Conservation (phyloP, 352 stramenopile species). For the Globisporangium abappressorium region DNA sequence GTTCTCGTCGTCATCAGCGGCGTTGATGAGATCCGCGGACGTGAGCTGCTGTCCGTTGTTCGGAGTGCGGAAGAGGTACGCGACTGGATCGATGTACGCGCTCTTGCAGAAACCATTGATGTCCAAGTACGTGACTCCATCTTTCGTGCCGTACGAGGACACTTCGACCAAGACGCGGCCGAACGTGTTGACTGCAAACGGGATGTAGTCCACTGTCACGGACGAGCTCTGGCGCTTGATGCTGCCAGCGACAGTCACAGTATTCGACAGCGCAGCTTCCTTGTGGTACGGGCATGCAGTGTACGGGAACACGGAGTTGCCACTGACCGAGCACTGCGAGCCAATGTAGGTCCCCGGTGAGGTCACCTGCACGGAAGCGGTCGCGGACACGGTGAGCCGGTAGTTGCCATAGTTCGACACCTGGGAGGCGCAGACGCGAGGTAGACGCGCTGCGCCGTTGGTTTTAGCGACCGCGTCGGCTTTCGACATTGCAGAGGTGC, state of each 20-base stretch:
- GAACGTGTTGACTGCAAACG: slow-evolving; percentile 45
- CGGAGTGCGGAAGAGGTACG: slow-evolving; percentile 48
- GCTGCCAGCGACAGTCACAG: slow-evolving; percentile 43
- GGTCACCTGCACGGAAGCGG: slow-evolving; percentile 25
- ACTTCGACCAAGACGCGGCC: slow-evolving; percentile 59
- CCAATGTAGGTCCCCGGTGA: slow-evolving; percentile 58
- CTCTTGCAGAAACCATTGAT: slow-evolving; percentile 63
- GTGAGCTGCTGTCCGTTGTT: slow-evolving; percentile 28
- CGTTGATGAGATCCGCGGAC: slow-evolving; percentile 43
- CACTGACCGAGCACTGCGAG: slow-evolving; percentile 40
- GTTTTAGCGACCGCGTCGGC: slow-evolving; percentile 35
- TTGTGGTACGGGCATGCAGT: slow-evolving; percentile 49
- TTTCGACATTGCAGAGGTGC: slow-evolving; percentile 45
- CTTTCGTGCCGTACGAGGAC: slow-evolving; percentile 44
- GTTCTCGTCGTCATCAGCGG: slow-evolving; percentile 58
- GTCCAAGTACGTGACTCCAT: slow-evolving; percentile 41
- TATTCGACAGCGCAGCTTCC: slow-evolving; percentile 34
- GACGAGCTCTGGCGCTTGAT: slow-evolving; percentile 38
- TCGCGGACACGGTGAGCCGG: slow-evolving; percentile 48
- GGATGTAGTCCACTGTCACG: slow-evolving; percentile 60
- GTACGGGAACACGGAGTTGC: slow-evolving; percentile 31
- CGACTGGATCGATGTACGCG: slow-evolving; percentile 61
- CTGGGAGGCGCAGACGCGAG: slow-evolving; percentile 42
- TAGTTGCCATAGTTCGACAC: slow-evolving; percentile 74
- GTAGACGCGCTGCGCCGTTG: slow-evolving; percentile 32